Conservation (phyloP, 2,329 filamentous ascomycete species). For the Didymella sp. region DNA sequence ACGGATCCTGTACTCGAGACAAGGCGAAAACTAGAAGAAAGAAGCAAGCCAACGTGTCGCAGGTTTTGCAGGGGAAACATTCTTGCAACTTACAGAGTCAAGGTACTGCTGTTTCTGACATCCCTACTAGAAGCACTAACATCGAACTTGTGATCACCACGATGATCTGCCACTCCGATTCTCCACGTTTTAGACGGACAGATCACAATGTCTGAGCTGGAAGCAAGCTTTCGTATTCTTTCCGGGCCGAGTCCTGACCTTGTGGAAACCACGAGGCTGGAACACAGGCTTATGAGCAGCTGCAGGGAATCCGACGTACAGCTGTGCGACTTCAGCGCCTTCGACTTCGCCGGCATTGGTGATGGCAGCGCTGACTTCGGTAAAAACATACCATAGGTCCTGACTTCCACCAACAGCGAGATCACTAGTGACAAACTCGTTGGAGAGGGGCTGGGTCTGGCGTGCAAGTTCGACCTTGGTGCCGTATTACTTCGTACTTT, state of each 20-base stretch:
- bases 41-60: neutral
- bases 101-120: conserved; percentile 43
- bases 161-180: conserved; percentile 45
- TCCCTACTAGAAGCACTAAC: conserved; percentile 49
- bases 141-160: conserved; percentile 42
- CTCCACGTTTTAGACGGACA: conserved; percentile 48
- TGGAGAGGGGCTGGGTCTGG: conserved; percentile 8
- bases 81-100: conserved; percentile 33
- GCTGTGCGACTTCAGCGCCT: conserved; percentile 50
- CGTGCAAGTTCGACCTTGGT: conserved; percentile 2
- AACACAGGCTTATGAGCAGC: conserved; percentile 40
- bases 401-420: conserved; percentile 38
- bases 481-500: no score
- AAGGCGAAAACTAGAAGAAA: neutral
- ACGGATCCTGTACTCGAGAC: neutral
- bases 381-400: conserved; percentile 46
- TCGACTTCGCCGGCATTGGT: conserved; percentile 46
- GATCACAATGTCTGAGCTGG: conserved; percentile 45
- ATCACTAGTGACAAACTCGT: conserved; percentile 57
- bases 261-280: conserved; percentile 49
- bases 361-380: conserved; percentile 45
- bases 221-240: conserved; percentile 43
- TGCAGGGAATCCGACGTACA: conserved; percentile 48
- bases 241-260: conserved; percentile 43
- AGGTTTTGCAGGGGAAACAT: neutral